Conservation (phyloP, 352 stramenopile genomes). For the Saprolegnia parasitica region DNA sequence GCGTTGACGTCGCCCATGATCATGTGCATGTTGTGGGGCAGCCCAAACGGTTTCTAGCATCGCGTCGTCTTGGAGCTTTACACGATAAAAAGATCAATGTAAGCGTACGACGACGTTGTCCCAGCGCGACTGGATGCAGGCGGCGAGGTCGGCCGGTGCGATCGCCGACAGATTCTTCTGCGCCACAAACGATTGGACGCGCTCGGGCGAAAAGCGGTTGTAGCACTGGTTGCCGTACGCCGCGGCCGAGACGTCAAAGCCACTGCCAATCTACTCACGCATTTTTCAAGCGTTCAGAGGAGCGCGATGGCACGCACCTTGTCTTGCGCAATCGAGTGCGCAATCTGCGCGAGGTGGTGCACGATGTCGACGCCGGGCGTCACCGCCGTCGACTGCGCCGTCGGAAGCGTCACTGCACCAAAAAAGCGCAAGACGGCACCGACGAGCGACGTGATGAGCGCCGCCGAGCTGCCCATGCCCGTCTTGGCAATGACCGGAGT, state of each 20-base stretch:
- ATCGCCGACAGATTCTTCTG: conserved; percentile 38
- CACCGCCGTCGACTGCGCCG: conserved; percentile 17
- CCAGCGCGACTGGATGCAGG: conserved; percentile 48
- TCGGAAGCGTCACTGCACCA: conserved; percentile 39
- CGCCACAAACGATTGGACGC: conserved; percentile 50
- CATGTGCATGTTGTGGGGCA: conserved; percentile 77
- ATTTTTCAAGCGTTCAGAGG: not conserved
- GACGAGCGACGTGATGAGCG: conserved; percentile 93
- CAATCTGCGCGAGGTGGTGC: conserved; percentile 94
- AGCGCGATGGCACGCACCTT: conserved; percentile 58
- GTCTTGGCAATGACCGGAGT: conserved; percentile 79
- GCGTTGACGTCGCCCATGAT: conserved; percentile 95
- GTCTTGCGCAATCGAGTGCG: conserved; percentile 93
- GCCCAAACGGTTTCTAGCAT: conserved; percentile 46
- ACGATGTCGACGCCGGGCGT: conserved; percentile 56
- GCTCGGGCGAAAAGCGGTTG: conserved; percentile 72
- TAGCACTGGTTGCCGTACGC: conserved; percentile 94
- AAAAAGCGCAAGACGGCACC: conserved; percentile 86
- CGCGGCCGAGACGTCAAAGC: conserved; percentile 95
- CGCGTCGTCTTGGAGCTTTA: not conserved
- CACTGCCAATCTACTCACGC: conserved; percentile 85
- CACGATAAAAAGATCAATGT: not conserved
- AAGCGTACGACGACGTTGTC: conserved; percentile 28
- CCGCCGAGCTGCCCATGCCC: conserved; percentile 93
- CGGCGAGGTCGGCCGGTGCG: conserved; percentile 48